Conservation (phyloP, 441 rosid genomes). For the Mallotus japonicus region DNA sequence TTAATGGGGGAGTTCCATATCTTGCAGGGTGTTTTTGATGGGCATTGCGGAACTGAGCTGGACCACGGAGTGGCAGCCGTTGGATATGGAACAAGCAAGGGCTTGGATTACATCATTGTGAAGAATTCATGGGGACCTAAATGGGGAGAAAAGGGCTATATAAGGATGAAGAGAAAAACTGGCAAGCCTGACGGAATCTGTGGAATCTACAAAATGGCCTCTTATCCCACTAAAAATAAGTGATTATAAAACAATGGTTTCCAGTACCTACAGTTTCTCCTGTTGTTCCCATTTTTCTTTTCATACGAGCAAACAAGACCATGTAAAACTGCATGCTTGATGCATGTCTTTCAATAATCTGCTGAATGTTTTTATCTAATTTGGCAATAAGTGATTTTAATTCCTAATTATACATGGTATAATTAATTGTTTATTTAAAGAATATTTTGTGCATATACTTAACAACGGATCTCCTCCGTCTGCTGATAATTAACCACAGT, state of each 20-base stretch:
- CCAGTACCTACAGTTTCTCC: not conserved
- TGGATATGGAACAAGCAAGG: constrained; percentile 81
- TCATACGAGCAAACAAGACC: not conserved
- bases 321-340: not conserved
- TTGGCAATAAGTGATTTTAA: not conserved
- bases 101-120: constrained; percentile 65
- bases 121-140: constrained; percentile 91
- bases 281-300: not conserved
- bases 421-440: not conserved
- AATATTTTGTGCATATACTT: not conserved
- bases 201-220: constrained; percentile 92
- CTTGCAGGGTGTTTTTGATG: constrained; percentile 78
- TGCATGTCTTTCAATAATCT: not conserved
- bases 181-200: constrained; percentile 79
- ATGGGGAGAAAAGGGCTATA: constrained; percentile 93
- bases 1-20: not conserved
- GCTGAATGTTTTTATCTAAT: not conserved
- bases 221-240: constrained; percentile 73
- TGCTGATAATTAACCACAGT: no score
- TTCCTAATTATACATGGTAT: not conserved
- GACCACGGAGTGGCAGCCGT: constrained; percentile 94
- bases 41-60: constrained; percentile 70
- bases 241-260: constrained; percentile 1
- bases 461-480: not conserved
- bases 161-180: constrained; percentile 80